Percentiles rank a stretch among this genome's conserved stretches.
Conservation (phyloP, 768 basidiomycete species). For the Ramaria sp. region DNA sequence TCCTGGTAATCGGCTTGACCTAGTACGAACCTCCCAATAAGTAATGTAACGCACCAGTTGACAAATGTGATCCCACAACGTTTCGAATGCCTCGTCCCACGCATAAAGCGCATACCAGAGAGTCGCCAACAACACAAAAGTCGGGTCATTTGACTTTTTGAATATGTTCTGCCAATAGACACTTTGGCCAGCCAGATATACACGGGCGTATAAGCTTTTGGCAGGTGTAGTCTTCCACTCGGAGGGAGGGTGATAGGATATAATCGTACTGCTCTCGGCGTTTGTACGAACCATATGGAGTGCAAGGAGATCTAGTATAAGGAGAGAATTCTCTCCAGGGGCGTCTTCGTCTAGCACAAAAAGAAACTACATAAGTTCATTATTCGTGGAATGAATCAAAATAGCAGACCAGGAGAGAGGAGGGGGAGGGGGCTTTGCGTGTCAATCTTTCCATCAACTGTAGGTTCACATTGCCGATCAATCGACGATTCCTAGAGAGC, state of each 20-base stretch:
- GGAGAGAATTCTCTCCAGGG: conserved; percentile 8
- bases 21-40: conserved; percentile 6
- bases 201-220: conserved; percentile 3
- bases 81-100: conserved; percentile 11
- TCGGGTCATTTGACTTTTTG: conserved; percentile 5
- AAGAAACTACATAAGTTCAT: not conserved
- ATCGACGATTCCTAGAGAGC: not conserved
- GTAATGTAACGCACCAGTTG: not conserved
- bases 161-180: conserved; percentile 10
- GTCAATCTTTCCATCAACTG: conserved; percentile 29
- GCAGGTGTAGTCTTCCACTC: conserved; percentile 8
- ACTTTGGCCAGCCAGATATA: conserved; percentile 8
- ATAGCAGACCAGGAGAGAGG: conserved; percentile 2
- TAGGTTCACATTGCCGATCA: conserved; percentile 1
- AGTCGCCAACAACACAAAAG: conserved; percentile 6
- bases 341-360: not conserved
- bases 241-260: conserved; percentile 29
- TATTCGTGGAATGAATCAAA: not conserved
- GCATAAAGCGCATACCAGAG: conserved; percentile 12
- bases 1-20: conserved; percentile 28
- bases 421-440: conserved; percentile 37
- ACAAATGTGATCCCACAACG: conserved; percentile 7
- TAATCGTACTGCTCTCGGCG: conserved; percentile 27
- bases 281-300: conserved; percentile 6
- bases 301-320: conserved; percentile 14